Conservation (phyloP, 2,329 filamentous ascomycete genomes). For the Pseudopyrenochaeta lycopersici region DNA sequence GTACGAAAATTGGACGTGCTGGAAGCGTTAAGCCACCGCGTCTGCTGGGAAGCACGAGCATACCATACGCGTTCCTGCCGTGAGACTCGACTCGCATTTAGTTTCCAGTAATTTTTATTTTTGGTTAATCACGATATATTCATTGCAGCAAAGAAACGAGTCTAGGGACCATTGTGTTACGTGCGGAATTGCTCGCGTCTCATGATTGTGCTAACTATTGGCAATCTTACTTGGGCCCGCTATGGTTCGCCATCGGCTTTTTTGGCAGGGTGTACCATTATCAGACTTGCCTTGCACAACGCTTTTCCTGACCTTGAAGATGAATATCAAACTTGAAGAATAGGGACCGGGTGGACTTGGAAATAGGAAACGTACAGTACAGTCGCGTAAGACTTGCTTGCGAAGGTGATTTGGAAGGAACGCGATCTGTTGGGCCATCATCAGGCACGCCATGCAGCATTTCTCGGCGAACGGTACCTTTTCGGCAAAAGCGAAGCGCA, state of each 20-base stretch:
- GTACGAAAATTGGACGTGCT: neutral
- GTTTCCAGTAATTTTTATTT: neutral
- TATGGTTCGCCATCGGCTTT: neutral
- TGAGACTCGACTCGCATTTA: slow-evolving; percentile 7
- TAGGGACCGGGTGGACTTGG: slow-evolving; percentile 5
- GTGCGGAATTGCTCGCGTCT: slow-evolving; percentile 6
- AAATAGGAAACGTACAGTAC: neutral
- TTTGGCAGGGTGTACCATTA: slow-evolving; percentile 5
- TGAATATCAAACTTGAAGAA: neutral
- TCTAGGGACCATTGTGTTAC: slow-evolving; percentile 8
- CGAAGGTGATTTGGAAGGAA: neutral
- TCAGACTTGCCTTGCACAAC: slow-evolving; percentile 5
- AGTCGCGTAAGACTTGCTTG: neutral
- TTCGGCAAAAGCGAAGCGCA: slow-evolving; percentile 12
- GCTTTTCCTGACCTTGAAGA: neutral
- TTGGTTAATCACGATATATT: slow-evolving; percentile 1
- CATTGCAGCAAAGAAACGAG: neutral
- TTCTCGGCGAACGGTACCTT: neutral
- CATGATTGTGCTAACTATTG: slow-evolving; percentile 17
- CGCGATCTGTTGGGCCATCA: neutral
- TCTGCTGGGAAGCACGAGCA: neutral
- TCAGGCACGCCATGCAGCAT: neutral
- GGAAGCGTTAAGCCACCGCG: neutral
- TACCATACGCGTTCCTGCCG: neutral
- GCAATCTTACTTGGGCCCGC: slow-evolving; percentile 25